Base-by-base conservation (phyloP, 1,284 basidiomycete genomes). In the Fomes fomentarius region DNA sequence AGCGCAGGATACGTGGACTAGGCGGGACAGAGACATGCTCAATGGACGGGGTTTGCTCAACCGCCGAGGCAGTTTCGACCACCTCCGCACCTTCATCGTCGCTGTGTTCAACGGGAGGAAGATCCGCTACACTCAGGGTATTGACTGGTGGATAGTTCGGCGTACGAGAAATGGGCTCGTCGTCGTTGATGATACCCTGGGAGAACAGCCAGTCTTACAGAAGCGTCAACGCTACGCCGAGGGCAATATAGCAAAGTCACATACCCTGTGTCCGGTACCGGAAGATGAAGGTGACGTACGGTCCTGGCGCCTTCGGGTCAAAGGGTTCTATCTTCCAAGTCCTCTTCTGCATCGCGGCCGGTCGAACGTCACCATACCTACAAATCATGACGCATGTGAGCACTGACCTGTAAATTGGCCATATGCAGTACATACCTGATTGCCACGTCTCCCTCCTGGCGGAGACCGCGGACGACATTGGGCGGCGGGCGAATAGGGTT, bases 261-360 rank as follows among this genome's bases (percentile, higher is more conserved):
- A 44, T 58, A 83, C 84, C 81, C 50, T 62, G 67, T 31, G 78
- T 74, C 30, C 83, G 73, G 66, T 87, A 88, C 39, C 82, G 66
- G 56, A 76, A 88, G 2, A 80, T 71, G 61, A 88, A 88, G 5
- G 81, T 79, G 21, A 87, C 82, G 47, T 78, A 79, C 15, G 81
- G 77, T 15, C 70, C 74, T 3, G 65, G 67, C 4, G 65, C 42
- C 59, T 66, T 57, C 35, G 69, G 68, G 37, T 78, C 76, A 54
- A 79, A 73, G 0, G 80, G 73, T 52, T 73, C 70, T 3, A 82
- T 74, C 7, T 67, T 64, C 82, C 81, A 86, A 4, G 86, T 87
- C 21, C 68, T 66, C 7, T 54, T 31, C 38, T 54, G 53, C 37
- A 30, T 37, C 2, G 54, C 15, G 3, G 52, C 31, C 0, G 54